A percentile compares a stretch with the other conserved stretches of the same genome.
Evolutionary conservation across 2,329 filamentous ascomycete species (phyloP).

Genomic region (Hymenoscyphus repandus): DNA sequence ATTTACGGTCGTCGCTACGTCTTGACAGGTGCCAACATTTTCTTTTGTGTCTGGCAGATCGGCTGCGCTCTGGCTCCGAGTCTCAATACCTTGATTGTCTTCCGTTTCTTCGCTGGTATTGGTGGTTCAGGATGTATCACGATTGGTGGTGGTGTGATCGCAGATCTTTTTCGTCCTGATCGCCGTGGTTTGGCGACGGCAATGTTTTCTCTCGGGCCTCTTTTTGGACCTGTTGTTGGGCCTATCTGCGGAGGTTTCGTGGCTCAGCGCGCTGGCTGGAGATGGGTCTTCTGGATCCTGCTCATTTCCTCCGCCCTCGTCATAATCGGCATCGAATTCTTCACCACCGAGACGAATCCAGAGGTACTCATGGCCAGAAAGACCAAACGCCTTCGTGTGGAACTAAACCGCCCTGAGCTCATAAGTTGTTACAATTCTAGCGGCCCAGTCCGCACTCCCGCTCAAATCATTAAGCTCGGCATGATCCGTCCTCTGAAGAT

Average conservation of each 20-base stretch:
- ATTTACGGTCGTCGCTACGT: conserved; percentile 58
- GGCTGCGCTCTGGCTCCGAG: conserved; percentile 57
- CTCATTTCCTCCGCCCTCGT: conserved; percentile 39
- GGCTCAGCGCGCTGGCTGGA: conserved; percentile 46
- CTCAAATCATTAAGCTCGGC: conserved; percentile 35
- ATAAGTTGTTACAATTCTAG: conserved; percentile 39
- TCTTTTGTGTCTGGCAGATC: conserved; percentile 59
- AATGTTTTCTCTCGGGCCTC: conserved; percentile 24
- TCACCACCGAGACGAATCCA: conserved; percentile 44
- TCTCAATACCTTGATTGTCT: conserved; percentile 38
- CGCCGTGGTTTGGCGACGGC: conserved; percentile 29
- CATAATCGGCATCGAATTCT: conserved; percentile 33
- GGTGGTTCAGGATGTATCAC: conserved; percentile 41
- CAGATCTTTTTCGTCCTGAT: conserved; percentile 35
- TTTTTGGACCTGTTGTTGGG: conserved; percentile 31
- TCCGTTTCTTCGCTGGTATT: conserved; percentile 44
- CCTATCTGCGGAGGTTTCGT: conserved; percentile 28
- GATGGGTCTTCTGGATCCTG: conserved; percentile 39
- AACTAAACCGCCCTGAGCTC: conserved; percentile 41
- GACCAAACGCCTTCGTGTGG: conserved; percentile 37
- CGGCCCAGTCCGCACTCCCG: conserved; percentile 13
- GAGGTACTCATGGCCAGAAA: conserved; percentile 47
- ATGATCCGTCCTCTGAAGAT: conserved; percentile 46
- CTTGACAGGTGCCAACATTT: conserved; percentile 50
- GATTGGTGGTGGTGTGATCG: conserved; percentile 38